Evolutionary conservation across 177 flowering plant genomes (phyloP).

Genomic region (Tripterygium wilfordii): DNA sequence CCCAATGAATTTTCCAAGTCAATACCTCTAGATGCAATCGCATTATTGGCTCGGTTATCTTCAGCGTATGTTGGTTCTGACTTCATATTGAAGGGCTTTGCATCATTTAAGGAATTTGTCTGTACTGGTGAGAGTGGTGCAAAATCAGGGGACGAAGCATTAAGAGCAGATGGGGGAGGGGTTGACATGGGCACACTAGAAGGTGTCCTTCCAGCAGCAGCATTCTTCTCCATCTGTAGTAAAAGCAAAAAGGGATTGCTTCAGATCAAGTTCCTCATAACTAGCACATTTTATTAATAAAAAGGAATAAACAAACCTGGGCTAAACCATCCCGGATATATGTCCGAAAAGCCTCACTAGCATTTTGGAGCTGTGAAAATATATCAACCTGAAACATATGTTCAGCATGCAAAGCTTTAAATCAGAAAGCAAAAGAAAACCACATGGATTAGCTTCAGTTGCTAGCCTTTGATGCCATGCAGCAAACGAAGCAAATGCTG

Average conservation of each 20-base stretch:
- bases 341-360: conserved; percentile 98
- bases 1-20: conserved; percentile 32
- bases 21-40: conserved; percentile 31
- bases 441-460: too few species aligned
- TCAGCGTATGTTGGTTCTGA: conserved; percentile 58
- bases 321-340: conserved; percentile 95
- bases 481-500: too few species aligned
- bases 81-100: conserved; percentile 39
- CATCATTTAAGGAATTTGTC: conserved; percentile 46
- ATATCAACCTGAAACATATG: conserved; percentile 73
- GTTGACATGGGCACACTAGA: conserved; percentile 85
- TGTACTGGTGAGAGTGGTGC: conserved; percentile 77
- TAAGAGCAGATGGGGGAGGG: conserved; percentile 79
- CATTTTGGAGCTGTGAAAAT: conserved; percentile 98
- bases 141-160: conserved; percentile 66
- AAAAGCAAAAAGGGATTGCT: not conserved
- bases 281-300: too few species aligned
- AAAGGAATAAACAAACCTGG: conserved; percentile 47
- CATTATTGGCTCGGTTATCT: conserved; percentile 27
- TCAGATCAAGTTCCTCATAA: not conserved
- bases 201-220: conserved; percentile 95
- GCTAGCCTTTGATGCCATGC: too few species aligned
- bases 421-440: not conserved
- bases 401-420: not conserved
- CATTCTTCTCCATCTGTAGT: conserved; percentile 90